phyloP scores from a whole-genome alignment of 768 basidiomycete genomes.

The Lentinus brumalis region DNA sequence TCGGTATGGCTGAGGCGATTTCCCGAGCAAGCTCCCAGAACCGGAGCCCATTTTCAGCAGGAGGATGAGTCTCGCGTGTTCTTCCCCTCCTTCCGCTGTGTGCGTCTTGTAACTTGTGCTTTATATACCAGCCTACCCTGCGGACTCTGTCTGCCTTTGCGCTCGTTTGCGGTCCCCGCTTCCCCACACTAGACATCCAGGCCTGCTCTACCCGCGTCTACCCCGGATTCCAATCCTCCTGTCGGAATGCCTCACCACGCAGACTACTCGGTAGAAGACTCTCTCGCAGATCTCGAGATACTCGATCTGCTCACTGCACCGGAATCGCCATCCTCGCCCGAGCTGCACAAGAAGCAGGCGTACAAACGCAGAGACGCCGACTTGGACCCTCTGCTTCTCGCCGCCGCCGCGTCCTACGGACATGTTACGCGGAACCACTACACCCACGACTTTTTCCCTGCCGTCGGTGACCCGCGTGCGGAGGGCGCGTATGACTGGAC shows the following conservation, averaged over 20 bases:
- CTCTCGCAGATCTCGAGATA: constrained; percentile 56
- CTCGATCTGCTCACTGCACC: constrained; percentile 63
- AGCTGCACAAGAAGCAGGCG: constrained; percentile 29
- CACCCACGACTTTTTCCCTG: constrained; percentile 76
- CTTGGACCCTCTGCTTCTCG: constrained; percentile 78
- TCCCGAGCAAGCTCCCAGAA: background rate
- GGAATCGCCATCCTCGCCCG: constrained; percentile 40
- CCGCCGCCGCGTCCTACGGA: constrained; percentile 73
- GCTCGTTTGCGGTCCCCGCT: background rate
- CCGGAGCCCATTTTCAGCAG: background rate
- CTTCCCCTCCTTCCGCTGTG: background rate
- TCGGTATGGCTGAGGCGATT: background rate
- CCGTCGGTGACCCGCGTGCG: constrained; percentile 50
- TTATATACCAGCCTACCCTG: background rate
- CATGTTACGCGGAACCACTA: constrained; percentile 86
- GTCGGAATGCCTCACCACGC: constrained; percentile 27
- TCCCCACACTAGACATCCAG: background rate
- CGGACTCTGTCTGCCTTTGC: background rate
- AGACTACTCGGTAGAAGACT: constrained; percentile 28
- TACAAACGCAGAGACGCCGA: constrained; percentile 69
- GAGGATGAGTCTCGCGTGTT: background rate
- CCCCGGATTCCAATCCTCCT: constrained; percentile 2
- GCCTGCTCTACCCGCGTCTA: background rate
- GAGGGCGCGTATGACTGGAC: constrained; percentile 62
- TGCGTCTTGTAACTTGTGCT: background rate